Conservation (phyloP, 345 rosid species). For the Lepidium didymum region DNA sequence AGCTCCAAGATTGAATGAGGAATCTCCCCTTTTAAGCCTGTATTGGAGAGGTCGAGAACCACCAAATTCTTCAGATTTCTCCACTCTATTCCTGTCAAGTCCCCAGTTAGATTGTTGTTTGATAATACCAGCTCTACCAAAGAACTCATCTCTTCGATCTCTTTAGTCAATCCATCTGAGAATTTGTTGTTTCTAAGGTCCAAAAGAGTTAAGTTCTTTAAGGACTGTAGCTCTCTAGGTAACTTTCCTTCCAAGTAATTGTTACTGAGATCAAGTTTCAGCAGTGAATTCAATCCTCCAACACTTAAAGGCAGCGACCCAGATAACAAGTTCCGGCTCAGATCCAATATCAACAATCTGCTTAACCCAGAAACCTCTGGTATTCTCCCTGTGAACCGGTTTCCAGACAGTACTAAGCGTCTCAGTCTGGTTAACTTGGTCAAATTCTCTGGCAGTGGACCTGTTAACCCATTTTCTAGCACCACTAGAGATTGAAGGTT, state of each 20-base stretch:
- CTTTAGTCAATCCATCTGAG: constrained; percentile 54
- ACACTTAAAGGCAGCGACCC: constrained; percentile 56
- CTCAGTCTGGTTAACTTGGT: constrained; percentile 49
- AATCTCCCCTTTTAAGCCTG: constrained; percentile 53
- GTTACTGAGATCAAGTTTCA: constrained; percentile 84
- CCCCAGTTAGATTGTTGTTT: constrained; percentile 53
- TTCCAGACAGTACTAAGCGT: constrained; percentile 68
- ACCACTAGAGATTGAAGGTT: constrained; percentile 72
- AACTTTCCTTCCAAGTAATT: constrained; percentile 51
- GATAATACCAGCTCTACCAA: constrained; percentile 63
- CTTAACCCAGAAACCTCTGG: constrained; percentile 48
- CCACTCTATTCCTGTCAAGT: constrained; percentile 50
- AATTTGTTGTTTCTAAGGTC: constrained; percentile 70
- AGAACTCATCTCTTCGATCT: constrained; percentile 52
- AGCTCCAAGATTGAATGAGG: constrained; percentile 52
- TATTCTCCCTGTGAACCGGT: constrained; percentile 49
- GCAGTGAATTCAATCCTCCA: constrained; percentile 49
- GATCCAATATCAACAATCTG: constrained; percentile 63
- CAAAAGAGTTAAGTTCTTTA: constrained; percentile 67
- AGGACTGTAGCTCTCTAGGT: constrained; percentile 38
- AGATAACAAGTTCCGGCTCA: constrained; percentile 65
- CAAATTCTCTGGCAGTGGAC: constrained; percentile 43
- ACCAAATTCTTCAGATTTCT: constrained; percentile 42
- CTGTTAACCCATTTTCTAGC: constrained; percentile 61
- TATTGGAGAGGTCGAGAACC: constrained; percentile 57